Percentiles rank a stretch among this genome's conserved stretches.
Conservation (phyloP, 2,329 filamentous ascomycete species). For the Tolypocladium amazonense region DNA sequence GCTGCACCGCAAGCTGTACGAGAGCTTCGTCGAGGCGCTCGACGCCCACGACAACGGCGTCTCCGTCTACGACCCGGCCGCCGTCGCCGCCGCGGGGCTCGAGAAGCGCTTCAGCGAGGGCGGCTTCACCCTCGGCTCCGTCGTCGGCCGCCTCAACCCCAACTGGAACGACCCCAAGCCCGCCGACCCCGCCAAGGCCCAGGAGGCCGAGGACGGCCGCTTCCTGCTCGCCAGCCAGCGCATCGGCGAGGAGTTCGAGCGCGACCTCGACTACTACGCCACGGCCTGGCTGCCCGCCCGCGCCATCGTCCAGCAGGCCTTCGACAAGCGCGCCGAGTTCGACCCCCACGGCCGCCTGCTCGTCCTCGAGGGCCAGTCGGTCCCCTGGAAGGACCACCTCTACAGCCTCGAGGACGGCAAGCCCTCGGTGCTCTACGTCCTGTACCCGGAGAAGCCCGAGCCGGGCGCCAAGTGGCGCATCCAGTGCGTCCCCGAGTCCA, state of each 20-base stretch:
- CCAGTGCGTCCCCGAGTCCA: conserved; percentile 76
- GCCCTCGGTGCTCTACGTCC: conserved; percentile 63
- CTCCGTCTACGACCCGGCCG: conserved; percentile 64
- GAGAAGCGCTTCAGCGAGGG: conserved; percentile 76
- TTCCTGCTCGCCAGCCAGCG: conserved; percentile 70
- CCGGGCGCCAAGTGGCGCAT: conserved; percentile 83
- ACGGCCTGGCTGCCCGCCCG: conserved; percentile 81
- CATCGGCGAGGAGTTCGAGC: conserved; percentile 81
- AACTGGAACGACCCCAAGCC: conserved; percentile 62
- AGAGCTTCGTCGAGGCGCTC: conserved; percentile 86
- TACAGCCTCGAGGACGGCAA: conserved; percentile 67
- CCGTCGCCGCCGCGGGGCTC: conserved; percentile 58
- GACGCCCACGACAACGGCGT: conserved; percentile 98
- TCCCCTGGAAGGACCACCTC: conserved; percentile 95
- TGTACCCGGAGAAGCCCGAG: conserved; percentile 76
- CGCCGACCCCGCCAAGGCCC: conserved; percentile 41
- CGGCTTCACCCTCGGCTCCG: conserved; percentile 72
- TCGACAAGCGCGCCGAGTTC: conserved; percentile 53
- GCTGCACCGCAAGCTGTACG: conserved; percentile 83
- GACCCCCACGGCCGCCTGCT: conserved; percentile 71
- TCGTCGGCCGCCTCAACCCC: conserved; percentile 72
- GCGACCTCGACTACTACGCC: conserved; percentile 67
- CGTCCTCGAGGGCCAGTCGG: conserved; percentile 64
- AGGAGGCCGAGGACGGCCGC: conserved; percentile 68
- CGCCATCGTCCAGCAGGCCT: conserved; percentile 65